These are phyloP conservation scores for Cyclocybe aegerita DNA, from an alignment of 768 basidiomycete genomes.

Conservation along the genomic window DNA sequence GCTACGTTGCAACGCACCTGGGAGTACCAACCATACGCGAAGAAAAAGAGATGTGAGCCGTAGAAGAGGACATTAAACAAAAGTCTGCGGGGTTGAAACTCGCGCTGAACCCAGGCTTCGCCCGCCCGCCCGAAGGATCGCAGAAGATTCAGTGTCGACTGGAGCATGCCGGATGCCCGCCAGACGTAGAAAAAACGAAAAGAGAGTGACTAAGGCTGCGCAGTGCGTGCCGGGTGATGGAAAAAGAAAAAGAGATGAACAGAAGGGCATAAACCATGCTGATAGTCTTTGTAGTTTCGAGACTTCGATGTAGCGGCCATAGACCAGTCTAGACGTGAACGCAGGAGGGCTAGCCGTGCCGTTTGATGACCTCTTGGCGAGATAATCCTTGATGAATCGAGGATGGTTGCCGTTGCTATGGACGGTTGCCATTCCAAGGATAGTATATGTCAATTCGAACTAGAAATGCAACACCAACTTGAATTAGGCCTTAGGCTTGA, in stretches of 20 bases:
- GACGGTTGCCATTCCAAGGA: too few species aligned
- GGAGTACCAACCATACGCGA: conserved; percentile 86
- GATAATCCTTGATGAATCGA: too few species aligned
- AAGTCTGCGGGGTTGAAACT: conserved; percentile 69
- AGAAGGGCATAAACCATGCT: neutral
- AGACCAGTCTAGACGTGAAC: too few species aligned
- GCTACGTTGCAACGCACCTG: conserved; percentile 47
- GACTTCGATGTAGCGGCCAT: too few species aligned
- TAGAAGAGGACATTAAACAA: conserved; percentile 80
- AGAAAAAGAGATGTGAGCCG: conserved; percentile 69
- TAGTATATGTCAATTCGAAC: too few species aligned
- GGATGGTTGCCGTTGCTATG: too few species aligned
- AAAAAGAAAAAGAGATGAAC: conserved; percentile 18
- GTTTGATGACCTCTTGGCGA: too few species aligned
- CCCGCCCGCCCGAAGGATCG: conserved; percentile 40
- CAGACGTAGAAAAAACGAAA: conserved; percentile 31
- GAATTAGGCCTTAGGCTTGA: too few species aligned
- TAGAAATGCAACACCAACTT: too few species aligned
- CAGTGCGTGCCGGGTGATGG: conserved; percentile 8
- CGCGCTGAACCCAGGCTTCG: conserved; percentile 71
- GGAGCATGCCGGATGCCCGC: conserved; percentile 47
- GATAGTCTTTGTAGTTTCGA: too few species aligned
- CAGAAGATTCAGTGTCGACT: conserved; percentile 24
- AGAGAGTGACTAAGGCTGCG: too few species aligned
- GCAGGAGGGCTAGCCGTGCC: too few species aligned